phyloP scores from a whole-genome alignment of 306 rosid species.

The Malus asiatica region DNA sequence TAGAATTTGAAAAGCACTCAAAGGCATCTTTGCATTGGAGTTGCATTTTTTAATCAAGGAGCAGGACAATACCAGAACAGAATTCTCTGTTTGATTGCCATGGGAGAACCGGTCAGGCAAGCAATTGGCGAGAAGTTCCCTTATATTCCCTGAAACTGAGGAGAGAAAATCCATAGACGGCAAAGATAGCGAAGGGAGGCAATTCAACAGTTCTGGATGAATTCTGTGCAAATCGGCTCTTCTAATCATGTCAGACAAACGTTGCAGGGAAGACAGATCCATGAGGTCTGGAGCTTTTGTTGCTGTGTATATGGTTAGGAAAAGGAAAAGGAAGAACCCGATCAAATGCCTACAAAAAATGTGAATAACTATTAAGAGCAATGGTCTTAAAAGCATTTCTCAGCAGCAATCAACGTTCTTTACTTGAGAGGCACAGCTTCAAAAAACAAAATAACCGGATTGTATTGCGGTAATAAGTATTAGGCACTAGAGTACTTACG shows the following conservation, averaged over 20 bases:
- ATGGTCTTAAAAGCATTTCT: background rate
- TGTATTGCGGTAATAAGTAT: background rate
- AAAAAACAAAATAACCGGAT: background rate
- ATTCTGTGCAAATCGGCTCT: conserved; percentile 34
- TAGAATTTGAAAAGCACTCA: background rate
- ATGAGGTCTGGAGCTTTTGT: conserved; percentile 31
- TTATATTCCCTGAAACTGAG: conserved; percentile 33
- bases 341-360: conserved; percentile 59
- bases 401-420: background rate
- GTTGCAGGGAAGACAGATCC: conserved; percentile 33
- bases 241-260: conserved; percentile 26
- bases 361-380: background rate
- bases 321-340: conserved; percentile 61
- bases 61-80: conserved; percentile 17
- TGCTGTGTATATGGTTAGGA: conserved; percentile 48
- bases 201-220: conserved; percentile 38
- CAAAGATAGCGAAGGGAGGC: conserved; percentile 37
- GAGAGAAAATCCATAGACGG: conserved; percentile 29
- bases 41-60: background rate
- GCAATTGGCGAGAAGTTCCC: conserved; percentile 41
- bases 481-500: conserved; percentile 33
- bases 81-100: background rate
- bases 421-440: background rate
- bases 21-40: background rate
- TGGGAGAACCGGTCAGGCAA: conserved; percentile 27